phyloP scores from a whole-genome alignment of 495 filamentous ascomycete genomes.

The Aspergillus ostianus region DNA sequence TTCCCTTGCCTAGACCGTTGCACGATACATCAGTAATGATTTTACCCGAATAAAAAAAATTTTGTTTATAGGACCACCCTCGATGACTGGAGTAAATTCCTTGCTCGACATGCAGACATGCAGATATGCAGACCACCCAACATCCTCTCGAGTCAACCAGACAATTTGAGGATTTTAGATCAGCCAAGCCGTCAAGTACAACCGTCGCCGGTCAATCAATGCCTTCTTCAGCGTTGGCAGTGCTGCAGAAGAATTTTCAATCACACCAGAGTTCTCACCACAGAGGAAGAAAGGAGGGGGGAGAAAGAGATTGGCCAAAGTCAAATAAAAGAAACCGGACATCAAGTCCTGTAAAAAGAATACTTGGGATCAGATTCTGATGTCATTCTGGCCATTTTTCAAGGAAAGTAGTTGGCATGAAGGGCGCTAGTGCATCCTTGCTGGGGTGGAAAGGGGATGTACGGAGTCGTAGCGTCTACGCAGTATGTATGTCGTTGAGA shows the following conservation, averaged over 20 bases:
- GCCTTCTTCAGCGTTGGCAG: background rate
- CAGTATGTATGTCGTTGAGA: background rate
- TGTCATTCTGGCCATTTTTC: background rate
- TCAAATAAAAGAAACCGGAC: background rate
- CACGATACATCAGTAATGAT: background rate
- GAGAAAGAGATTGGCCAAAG: background rate
- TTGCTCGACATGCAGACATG: constrained; percentile 2
- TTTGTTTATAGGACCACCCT: too few species aligned
- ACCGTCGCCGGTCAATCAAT: background rate
- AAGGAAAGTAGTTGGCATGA: background rate
- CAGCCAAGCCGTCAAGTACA: constrained; percentile 3
- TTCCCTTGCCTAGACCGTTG: background rate
- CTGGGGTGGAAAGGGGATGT: too few species aligned
- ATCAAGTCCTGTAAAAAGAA: background rate
- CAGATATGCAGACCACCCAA: background rate
- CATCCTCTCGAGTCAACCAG: background rate
- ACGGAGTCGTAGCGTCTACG: too few species aligned
- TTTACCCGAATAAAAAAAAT: too few species aligned
- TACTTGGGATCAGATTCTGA: background rate
- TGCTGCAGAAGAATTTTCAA: background rate
- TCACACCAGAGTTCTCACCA: background rate
- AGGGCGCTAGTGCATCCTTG: background rate
- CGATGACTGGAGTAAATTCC: background rate
- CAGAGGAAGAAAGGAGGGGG: background rate
- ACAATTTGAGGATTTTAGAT: background rate